Evolutionary conservation across 257 asterid species (phyloP), one percentile per base, ranked within the genome.

Genomic region (Primulina huaijiensis): DNA sequence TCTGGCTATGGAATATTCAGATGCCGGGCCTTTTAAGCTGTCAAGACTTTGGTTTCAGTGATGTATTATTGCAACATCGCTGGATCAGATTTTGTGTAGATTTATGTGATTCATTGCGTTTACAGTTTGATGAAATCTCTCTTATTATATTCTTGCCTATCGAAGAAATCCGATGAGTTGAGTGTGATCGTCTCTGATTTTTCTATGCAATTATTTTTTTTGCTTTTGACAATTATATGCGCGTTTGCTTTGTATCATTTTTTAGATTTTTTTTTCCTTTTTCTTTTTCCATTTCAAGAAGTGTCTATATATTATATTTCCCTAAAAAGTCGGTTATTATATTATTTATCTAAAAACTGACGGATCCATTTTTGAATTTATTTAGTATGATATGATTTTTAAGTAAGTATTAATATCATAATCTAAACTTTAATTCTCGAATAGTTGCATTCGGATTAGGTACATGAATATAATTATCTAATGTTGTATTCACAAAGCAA

Each of bases 41-140:
- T 83, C 82, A 75, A 79, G 69, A 66, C 74, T 77, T 76, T 79
- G 81, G 65, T 43, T 20, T 55, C 58, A 73, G 81, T 81, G 84
- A 86, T 16, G 6, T 16, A 14, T 89, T 66, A 87, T 90, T 87
- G 96, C 96, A 43, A 8, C 4, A 85, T 85, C 84, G 95, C 93
- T 91, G 96, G 96, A 87, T 83, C 83, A 80, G 95, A 90, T 87
- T 82, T 78, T 77, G 65, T 85, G 81, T 83, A 82, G 91, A 88
- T 34, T 75, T 81, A 66, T 81, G 74, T 78, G 84, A 82, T 85
- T 81, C 87, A 79, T 77, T 77, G 78, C 75, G 65, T 75, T 67
- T 78, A 79, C 73, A 73, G 71, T 82, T 70, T 64, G 74, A 78
- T 77, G 67, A 34, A 64, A 77, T 57, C 65, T 68, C 66, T 33